Conservation (phyloP, 768 basidiomycete genomes). For the Russula olivacea region DNA sequence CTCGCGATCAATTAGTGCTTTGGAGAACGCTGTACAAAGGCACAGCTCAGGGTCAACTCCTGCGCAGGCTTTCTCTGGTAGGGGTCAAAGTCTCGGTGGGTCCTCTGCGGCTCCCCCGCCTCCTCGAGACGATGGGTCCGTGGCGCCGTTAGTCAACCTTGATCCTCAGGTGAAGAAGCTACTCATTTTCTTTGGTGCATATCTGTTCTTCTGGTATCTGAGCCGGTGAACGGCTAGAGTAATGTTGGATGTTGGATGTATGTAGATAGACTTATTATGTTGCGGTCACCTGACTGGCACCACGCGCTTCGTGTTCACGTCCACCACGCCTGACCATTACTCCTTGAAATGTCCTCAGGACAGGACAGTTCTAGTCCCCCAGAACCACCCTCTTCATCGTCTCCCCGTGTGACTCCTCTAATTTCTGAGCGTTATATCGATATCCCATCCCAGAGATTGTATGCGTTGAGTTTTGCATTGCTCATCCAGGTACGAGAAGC, state of each 20-base stretch:
- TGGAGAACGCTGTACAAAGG: conserved; percentile 53
- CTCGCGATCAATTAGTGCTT: conserved; percentile 39
- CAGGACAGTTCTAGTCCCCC: conserved; percentile 9
- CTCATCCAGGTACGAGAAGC: conserved; percentile 59
- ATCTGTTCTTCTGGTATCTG: conserved; percentile 48
- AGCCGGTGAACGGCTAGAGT: conserved; percentile 21
- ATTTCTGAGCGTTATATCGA: conserved; percentile 73
- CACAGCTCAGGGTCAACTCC: conserved; percentile 40
- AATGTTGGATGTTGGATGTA: not conserved
- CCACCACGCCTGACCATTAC: not conserved
- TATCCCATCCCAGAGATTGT: conserved; percentile 73
- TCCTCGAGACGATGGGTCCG: conserved; percentile 33
- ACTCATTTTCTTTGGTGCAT: conserved; percentile 56
- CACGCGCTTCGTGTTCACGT: not conserved
- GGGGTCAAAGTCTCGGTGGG: conserved; percentile 68
- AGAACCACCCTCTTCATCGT: not conserved
- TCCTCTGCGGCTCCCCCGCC: conserved; percentile 33
- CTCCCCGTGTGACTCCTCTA: conserved; percentile 37
- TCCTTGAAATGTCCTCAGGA: conserved; percentile 8
- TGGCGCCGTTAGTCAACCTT: conserved; percentile 42
- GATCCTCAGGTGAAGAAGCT: conserved; percentile 66
- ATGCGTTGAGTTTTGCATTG: conserved; percentile 67
- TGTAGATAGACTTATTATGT: not conserved
- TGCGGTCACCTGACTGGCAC: conserved; percentile 14
- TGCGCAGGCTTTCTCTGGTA: conserved; percentile 59